Base-by-base conservation (phyloP, 2,329 filamentous ascomycete genomes). In the Xylariaceae sp. region DNA sequence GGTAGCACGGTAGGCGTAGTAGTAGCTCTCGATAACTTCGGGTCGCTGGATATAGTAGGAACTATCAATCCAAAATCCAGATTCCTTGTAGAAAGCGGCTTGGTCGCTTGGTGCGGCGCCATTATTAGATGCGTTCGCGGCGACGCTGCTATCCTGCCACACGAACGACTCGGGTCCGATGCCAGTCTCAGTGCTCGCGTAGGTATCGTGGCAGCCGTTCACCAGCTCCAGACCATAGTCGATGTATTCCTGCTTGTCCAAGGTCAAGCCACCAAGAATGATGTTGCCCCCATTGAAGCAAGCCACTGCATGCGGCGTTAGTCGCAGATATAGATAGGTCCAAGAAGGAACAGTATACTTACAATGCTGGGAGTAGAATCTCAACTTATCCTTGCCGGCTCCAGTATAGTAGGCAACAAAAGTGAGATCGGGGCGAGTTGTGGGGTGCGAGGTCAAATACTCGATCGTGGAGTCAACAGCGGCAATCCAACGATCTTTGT, bases 231-330 rank as follows among this genome's bases (percentile, higher is more conserved):
- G 77, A 12, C 90, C 91, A 59, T 90, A 90, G 44, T 89, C 73
- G 47, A 88, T 76, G 69, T 93, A 92, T 17, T 83, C 78, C 42
- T 82, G 74, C 45, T 81, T 72, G 43, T 78, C 71, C 36, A 96
- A 80, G 1, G 86, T 82, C 19, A 88, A 78, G 4, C 90, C 90
- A 18, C 87, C 90, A 16, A 96, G 81, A 61, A 96, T 85, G 72
- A 95, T 90, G 69, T 87, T 95, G 14, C 91, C 91, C 33, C 89
- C 90, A 51, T 88, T 82, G 65, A 96, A 96, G 69, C 89, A 94
- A 34, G 88, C 87, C 53, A 95, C 79, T 82, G 39, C n/a, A 31
- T 6, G n/a, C 18, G 28, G 42, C 13, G n/a, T 54, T 14, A 53
- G 41, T 34, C 14, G 39, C 31, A 22, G 6, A 16, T 14, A 2